A percentile compares a stretch with the other conserved stretches of the same genome.
These are phyloP conservation scores for Fusarium irregulare DNA, from an alignment of 2,329 filamentous ascomycete species.

Conservation along the genomic window DNA sequence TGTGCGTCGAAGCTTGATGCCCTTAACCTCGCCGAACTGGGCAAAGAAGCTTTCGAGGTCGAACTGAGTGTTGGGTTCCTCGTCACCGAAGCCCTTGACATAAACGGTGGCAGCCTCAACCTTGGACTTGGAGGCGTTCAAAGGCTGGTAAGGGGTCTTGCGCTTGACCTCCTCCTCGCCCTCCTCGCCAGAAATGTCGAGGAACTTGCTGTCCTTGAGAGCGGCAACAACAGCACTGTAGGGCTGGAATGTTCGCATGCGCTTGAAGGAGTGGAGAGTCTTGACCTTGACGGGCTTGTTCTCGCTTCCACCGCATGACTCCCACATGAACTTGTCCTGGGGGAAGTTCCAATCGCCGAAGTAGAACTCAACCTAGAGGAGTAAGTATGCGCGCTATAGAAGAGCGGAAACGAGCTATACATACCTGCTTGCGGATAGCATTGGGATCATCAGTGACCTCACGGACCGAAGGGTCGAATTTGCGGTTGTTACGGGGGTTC, in stretches of 20 bases:
- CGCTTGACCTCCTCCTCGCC: conserved; percentile 79
- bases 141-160: conserved; percentile 75
- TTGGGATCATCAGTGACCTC: conserved; percentile 80
- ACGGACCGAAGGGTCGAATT: conserved; percentile 75
- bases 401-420: background rate
- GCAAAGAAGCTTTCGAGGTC: conserved; percentile 94
- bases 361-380: conserved; percentile 87
- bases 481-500: conserved; percentile 67
- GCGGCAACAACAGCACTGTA: conserved; percentile 86
- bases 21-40: conserved; percentile 80
- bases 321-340: conserved; percentile 87
- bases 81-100: conserved; percentile 91
- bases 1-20: conserved; percentile 86
- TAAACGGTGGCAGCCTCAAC: conserved; percentile 83
- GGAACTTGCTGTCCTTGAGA: conserved; percentile 78
- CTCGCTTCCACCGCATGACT: conserved; percentile 77
- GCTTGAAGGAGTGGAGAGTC: conserved; percentile 86
- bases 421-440: conserved; percentile 85
- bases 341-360: conserved; percentile 92
- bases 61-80: conserved; percentile 86
- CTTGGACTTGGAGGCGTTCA: conserved; percentile 70
- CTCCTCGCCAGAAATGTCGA: conserved; percentile 80
- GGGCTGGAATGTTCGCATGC: conserved; percentile 95
- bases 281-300: conserved; percentile 86
- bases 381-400: conserved; percentile 5